Evolutionary conservation across 768 basidiomycete species (phyloP), one percentile per base, ranked within the genome.

Genomic region (Lanmaoa rubissima): DNA sequence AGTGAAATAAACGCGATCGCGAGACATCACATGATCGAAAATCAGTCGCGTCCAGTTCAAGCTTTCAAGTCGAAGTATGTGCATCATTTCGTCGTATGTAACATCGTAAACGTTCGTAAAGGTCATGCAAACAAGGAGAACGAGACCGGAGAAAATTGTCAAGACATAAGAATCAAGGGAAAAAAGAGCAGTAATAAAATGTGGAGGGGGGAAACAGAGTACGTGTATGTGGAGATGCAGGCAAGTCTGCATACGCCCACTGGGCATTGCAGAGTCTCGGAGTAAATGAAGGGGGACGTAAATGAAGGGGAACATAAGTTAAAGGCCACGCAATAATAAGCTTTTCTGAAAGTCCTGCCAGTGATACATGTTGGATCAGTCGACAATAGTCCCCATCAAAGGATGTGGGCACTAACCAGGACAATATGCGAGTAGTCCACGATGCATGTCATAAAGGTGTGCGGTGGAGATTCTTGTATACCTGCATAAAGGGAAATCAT

Each of bases 341-440:
- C 51, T 51, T 61, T 58, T 60, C 57, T 59, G 50, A 66, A 57
- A 49, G 55, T 64, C 65, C 64, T 67, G 53, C 49, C 57, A 68
- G 38, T 45, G 48, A 49, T 58, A 53, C 31, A 51, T 50, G 38
- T 28, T 16, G 11, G 34, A 52, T 67, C 62, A 67, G 65, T 50
- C 54, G n/a, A 63, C 39, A 42, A 46, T 35, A 57, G 44, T 58
- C 54, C 48, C 43, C 45, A 52, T 51, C 56, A 21, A 59, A 19
- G 35, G 62, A 55, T 26, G 40, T 50, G 53, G 42, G 34, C 53
- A 68, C 61, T 55, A 53, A 66, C 62, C 60, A 57, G 54, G 48
- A 64, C 62, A 58, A 57, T 57, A 58, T 68, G 66, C 62, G 55
- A 67, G 46, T 60, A 51, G 62, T 69, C 69, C 69, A 64, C 66